phyloP scores from a whole-genome alignment of 2,329 filamentous ascomycete genomes.

The Fusarium decemcellulare region DNA sequence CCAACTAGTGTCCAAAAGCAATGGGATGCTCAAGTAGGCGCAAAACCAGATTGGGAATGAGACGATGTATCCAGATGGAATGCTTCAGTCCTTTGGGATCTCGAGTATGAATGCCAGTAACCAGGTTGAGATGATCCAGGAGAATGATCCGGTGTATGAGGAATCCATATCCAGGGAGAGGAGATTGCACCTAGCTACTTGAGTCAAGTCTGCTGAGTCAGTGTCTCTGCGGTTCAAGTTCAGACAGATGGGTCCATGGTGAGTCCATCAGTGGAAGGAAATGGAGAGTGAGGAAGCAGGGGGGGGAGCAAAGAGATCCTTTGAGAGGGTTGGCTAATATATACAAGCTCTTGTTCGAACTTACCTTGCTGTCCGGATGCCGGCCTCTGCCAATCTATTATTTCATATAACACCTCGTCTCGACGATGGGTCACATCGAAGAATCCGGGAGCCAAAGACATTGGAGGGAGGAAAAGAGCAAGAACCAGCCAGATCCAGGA shows the following conservation, averaged over 20 bases:
- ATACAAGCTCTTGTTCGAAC: conserved; percentile 64
- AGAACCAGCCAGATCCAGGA: conserved; percentile 49
- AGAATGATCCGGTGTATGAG: conserved; percentile 14
- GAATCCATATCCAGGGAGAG: conserved; percentile 22
- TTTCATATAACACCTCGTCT: conserved; percentile 43
- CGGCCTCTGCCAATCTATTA: conserved; percentile 52
- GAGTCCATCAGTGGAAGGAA: conserved; percentile 35
- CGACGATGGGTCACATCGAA: conserved; percentile 44
- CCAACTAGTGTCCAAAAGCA: conserved; percentile 24
- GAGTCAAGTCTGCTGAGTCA: conserved; percentile 45
- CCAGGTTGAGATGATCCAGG: conserved; percentile 17
- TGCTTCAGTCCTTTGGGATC: conserved; percentile 34
- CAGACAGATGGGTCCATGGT: conserved; percentile 41
- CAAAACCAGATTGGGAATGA: conserved; percentile 16
- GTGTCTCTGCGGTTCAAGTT: conserved; percentile 42
- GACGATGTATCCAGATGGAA: conserved; percentile 23
- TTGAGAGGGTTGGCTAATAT: conserved; percentile 63
- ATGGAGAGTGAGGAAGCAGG: conserved; percentile 13
- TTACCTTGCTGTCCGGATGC: conserved; percentile 69
- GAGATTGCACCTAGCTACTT: conserved; percentile 42
- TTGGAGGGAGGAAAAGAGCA: conserved; percentile 43
- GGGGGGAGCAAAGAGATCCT: conserved; percentile 45
- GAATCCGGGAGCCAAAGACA: conserved; percentile 43
- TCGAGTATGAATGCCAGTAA: conserved; percentile 29
- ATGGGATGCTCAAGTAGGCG: conserved; percentile 21